These are phyloP conservation scores for Exophiala oligosperma DNA, from an alignment of 2,329 filamentous ascomycete species.

Conservation along the genomic window DNA sequence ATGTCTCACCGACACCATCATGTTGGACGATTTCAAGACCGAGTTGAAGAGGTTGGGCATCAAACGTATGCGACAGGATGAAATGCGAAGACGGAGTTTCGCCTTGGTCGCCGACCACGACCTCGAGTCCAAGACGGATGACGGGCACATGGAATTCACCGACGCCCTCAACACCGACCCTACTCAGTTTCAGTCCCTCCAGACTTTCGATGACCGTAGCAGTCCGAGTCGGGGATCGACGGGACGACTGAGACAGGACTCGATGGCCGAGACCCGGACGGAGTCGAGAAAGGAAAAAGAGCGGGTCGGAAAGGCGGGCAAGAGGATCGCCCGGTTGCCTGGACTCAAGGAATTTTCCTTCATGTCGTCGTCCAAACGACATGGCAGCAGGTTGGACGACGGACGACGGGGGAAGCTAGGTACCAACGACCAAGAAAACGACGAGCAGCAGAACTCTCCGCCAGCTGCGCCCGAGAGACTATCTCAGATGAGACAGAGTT, in stretches of 20 bases:
- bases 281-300: conserved; percentile 3
- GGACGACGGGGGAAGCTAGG: neutral
- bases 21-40: conserved; percentile 69
- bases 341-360: conserved; percentile 18
- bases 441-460: neutral
- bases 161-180: conserved; percentile 21
- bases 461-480: conserved; percentile 15
- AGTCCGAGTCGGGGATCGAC: conserved; percentile 7
- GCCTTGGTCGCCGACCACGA: conserved; percentile 23
- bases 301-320: conserved; percentile 11
- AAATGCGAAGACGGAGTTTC: conserved; percentile 23
- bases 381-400: neutral
- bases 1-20: conserved; percentile 65
- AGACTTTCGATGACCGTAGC: neutral
- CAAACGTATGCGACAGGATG: conserved; percentile 26
- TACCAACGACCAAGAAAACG: too few relatives aligned
- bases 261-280: conserved; percentile 6
- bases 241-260: conserved; percentile 22
- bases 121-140: conserved; percentile 16
- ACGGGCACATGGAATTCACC: conserved; percentile 23
- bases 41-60: conserved; percentile 32
- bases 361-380: neutral
- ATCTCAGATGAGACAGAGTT: conserved; percentile 22
- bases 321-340: conserved; percentile 20
- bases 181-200: conserved; percentile 10